Conservation (phyloP, 2,329 filamentous ascomycete species). For the Microcyclospora pomicola region DNA sequence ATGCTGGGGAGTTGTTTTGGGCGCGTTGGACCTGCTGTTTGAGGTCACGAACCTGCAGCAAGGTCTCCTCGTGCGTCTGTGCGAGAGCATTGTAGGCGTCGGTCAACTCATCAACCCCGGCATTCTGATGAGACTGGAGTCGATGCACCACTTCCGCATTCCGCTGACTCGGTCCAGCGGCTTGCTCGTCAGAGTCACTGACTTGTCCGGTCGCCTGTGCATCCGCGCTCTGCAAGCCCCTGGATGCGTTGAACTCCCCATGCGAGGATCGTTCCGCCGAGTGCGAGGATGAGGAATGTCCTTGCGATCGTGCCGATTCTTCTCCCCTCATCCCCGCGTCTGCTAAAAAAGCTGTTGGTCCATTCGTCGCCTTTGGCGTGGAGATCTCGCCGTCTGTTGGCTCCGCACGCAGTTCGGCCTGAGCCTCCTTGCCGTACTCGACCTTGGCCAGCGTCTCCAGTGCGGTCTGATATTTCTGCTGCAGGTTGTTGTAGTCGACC, state of each 20-base stretch:
- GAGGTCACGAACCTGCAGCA: constrained; percentile 80
- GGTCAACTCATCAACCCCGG: constrained; percentile 56
- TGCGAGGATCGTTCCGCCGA: constrained; percentile 87
- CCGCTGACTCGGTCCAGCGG: constrained; percentile 45
- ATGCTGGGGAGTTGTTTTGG: constrained; percentile 10
- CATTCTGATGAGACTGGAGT: constrained; percentile 63
- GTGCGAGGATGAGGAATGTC: constrained; percentile 64
- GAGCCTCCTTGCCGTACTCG: constrained; percentile 48
- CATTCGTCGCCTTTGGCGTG: constrained; percentile 43
- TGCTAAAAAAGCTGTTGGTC: constrained; percentile 63
- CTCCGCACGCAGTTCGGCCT: constrained; percentile 9
- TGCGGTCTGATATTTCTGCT: constrained; percentile 82
- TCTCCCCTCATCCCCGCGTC: constrained; percentile 56
- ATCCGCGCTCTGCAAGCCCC: not conserved
- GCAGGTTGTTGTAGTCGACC: constrained; percentile 66
- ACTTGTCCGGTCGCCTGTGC: not conserved
- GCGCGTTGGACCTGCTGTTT: constrained; percentile 74
- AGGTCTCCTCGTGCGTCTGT: constrained; percentile 62
- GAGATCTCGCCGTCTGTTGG: constrained; percentile 54
- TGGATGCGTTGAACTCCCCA: constrained; percentile 9
- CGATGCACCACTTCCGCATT: constrained; percentile 61
- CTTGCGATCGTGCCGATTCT: constrained; percentile 42
- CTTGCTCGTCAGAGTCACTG: constrained; percentile 21
- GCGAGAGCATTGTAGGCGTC: constrained; percentile 75
- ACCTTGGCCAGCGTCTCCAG: constrained; percentile 69